phyloP scores from a whole-genome alignment of 345 rosid genomes.

The Populus nigra region DNA sequence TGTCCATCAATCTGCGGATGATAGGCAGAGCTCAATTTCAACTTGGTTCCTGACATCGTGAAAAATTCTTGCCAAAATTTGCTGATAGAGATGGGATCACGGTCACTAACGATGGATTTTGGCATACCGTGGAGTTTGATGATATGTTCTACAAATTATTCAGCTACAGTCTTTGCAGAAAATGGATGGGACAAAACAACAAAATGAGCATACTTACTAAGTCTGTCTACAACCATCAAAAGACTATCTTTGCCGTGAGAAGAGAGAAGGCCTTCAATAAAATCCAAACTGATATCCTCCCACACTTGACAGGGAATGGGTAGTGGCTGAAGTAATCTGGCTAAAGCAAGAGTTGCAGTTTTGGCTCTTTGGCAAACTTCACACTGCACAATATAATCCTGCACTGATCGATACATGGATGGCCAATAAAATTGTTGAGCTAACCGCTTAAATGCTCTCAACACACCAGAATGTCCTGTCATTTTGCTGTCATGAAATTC shows the following conservation, averaged over 20 bases:
- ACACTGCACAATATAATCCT: not conserved
- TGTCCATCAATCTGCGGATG: not conserved
- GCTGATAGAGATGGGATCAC: not conserved
- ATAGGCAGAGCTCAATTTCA: not conserved
- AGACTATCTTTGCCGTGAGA: not conserved
- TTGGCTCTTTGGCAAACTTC: not conserved
- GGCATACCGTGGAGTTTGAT: not conserved
- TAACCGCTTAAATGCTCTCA: not conserved
- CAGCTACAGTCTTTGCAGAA: not conserved
- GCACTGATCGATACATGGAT: not conserved
- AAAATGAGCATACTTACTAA: not conserved
- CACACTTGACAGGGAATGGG: not conserved
- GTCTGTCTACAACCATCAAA: not conserved
- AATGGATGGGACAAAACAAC: no score
- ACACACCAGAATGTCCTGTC: not conserved
- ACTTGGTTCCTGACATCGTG: not conserved
- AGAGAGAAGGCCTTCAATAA: not conserved
- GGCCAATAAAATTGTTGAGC: not conserved
- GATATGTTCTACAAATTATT: no score
- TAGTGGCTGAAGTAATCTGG: rapidly evolving
- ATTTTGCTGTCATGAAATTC: not conserved
- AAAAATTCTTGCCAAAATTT: not conserved
- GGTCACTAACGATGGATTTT: not conserved
- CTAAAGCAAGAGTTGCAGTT: not conserved
- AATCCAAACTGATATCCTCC: not conserved